Percentiles rank a stretch among this genome's conserved stretches.
Evolutionary conservation across 441 rosid genomes (phyloP).

Genomic region (Gossypium gossypioides): DNA sequence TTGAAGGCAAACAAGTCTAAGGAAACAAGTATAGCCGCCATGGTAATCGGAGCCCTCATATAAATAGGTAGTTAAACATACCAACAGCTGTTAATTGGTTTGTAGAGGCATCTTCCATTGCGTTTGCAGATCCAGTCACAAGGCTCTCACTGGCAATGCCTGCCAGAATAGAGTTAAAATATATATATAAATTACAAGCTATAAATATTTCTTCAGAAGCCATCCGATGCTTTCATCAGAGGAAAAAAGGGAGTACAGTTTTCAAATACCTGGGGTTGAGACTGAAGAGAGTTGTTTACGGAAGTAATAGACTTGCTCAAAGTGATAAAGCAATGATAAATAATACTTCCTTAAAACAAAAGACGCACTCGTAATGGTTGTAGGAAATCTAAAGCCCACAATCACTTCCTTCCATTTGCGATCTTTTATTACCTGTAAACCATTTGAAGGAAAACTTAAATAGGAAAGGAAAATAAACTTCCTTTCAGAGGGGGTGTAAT

Average conservation of each 20-base stretch:
- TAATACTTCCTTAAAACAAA: conserved; percentile 72
- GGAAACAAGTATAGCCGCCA: background rate
- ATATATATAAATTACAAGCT: background rate
- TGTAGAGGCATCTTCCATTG: conserved; percentile 17
- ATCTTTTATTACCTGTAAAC: conserved; percentile 52
- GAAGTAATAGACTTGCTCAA: conserved; percentile 68
- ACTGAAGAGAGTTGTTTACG: conserved; percentile 34
- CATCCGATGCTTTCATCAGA: background rate
- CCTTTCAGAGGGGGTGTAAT: background rate
- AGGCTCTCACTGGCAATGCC: conserved; percentile 22
- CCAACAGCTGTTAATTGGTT: conserved; percentile 23
- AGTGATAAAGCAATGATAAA: conserved; percentile 50
- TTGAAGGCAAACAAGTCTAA: background rate
- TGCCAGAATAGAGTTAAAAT: conserved; percentile 8
- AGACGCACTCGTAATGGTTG: conserved; percentile 85
- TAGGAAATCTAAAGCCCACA: conserved; percentile 56
- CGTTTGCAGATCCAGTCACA: conserved; percentile 27
- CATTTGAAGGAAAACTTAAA: conserved; percentile 13
- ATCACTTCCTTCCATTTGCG: conserved; percentile 89
- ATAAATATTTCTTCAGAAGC: conserved; percentile 1
- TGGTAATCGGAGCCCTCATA: background rate
- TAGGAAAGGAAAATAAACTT: background rate
- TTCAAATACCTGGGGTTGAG: conserved; percentile 36
- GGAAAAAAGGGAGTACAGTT: background rate
- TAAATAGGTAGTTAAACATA: conserved; percentile 4